phyloP scores from a whole-genome alignment of 2,329 filamentous ascomycete genomes.

The Ophiosphaerella herpotricha region DNA sequence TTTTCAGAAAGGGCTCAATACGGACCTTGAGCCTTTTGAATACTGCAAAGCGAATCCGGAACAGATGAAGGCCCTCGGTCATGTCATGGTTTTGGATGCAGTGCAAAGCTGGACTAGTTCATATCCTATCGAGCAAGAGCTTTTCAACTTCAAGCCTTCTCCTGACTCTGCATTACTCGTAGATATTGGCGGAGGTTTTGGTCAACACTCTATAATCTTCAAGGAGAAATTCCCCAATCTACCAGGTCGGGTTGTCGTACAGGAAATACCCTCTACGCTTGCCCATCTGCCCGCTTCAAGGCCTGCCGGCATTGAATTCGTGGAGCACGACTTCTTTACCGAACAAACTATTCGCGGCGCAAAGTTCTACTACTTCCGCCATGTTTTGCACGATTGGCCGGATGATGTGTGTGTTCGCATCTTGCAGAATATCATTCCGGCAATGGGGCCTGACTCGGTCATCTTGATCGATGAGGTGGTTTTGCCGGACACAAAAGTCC shows the following conservation, averaged over 20 bases:
- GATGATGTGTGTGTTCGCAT: conserved; percentile 35
- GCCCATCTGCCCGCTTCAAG: conserved; percentile 9
- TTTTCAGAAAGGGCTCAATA: conserved; percentile 32
- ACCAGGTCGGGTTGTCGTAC: conserved; percentile 26
- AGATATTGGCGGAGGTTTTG: conserved; percentile 41
- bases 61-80: conserved; percentile 33
- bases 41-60: conserved; percentile 31
- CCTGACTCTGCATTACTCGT: conserved; percentile 29
- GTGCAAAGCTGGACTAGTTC: conserved; percentile 23
- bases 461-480: conserved; percentile 42
- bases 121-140: conserved; percentile 22
- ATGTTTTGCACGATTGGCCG: conserved; percentile 42
- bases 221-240: conserved; percentile 19
- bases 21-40: conserved; percentile 32
- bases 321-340: conserved; percentile 40
- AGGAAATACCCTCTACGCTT: conserved; percentile 33
- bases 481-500: conserved; percentile 31
- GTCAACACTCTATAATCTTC: conserved; percentile 30
- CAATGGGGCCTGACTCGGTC: conserved; percentile 32
- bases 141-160: conserved; percentile 17
- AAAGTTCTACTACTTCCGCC: conserved; percentile 40
- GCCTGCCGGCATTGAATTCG: conserved; percentile 32
- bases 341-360: conserved; percentile 33
- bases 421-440: conserved; percentile 27
- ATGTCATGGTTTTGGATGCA: conserved; percentile 34